phyloP scores from a whole-genome alignment of 352 stramenopile species.

The Pythium rishiriense region DNA sequence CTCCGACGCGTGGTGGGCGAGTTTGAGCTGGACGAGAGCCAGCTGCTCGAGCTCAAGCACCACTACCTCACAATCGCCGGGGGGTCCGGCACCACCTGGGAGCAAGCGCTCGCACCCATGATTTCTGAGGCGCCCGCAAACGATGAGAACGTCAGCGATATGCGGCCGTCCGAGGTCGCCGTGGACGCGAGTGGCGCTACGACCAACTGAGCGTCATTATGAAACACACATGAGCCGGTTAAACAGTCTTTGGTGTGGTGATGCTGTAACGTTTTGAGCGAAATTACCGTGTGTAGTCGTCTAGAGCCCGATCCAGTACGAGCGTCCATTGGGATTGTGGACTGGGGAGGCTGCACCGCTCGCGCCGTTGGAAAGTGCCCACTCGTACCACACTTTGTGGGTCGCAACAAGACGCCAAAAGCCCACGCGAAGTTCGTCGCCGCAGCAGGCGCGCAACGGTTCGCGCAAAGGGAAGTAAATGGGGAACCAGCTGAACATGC shows the following conservation, averaged over 20 bases:
- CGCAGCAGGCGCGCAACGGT: conserved; percentile 83
- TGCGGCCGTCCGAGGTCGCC: not conserved
- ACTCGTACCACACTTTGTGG: conserved; percentile 98
- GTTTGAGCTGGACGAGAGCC: conserved; percentile 25
- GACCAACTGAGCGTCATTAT: too few species aligned
- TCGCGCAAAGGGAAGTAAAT: conserved; percentile 96
- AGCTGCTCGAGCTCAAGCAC: conserved; percentile 39
- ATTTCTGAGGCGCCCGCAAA: not conserved
- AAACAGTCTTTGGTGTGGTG: too few species aligned
- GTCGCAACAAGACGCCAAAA: conserved; percentile 92
- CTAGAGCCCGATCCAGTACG: conserved; percentile 95
- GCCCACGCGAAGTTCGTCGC: conserved; percentile 80
- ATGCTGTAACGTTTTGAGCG: too few species aligned
- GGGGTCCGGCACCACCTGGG: conserved; percentile 40
- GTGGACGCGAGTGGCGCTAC: not conserved
- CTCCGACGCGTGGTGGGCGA: conserved; percentile 26
- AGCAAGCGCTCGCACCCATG: conserved; percentile 9
- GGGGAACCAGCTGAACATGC: conserved; percentile 99
- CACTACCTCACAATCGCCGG: conserved; percentile 43
- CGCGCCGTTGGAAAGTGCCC: conserved; percentile 74
- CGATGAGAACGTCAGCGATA: not conserved
- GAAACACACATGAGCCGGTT: too few species aligned
- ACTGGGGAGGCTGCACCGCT: conserved; percentile 69
- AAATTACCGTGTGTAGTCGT: not conserved
- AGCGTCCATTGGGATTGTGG: conserved; percentile 97